Base-by-base conservation (phyloP, 192 early-diverging fungal genomes). In the Cetraspora pellucida region DNA sequence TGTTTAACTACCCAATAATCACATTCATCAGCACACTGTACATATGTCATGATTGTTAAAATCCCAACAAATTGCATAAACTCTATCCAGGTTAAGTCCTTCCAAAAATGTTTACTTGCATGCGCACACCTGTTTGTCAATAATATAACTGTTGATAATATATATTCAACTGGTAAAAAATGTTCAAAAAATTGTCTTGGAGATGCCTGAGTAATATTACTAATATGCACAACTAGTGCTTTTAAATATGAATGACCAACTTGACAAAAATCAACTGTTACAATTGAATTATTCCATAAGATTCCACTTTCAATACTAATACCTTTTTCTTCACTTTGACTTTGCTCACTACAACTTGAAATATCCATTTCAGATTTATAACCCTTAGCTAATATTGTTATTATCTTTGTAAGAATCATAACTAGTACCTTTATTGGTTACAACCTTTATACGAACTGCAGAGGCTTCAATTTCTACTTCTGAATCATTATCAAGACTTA, bases 301-400 rank as follows among this genome's bases (percentile, higher is more conserved):
- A n/a, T n/a, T n/a, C n/a, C n/a, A n/a, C 25, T n/a, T 27, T 59
- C 25, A n/a, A 11, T 27, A 13, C 17, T 59, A n/a, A 7, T 27
- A 8, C 17, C 19, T 13, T 7, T 19, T 13, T 59, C 19, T 23
- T 59, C 25, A 7, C 19, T n/a, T 59, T 59, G 7, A 59, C 19
- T 59, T 59, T 59, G 58, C 19, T 59, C 58, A 59, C 58, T 59
- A 59, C 19, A 7, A 59, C 58, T 59, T 59, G 58, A 59, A 27
- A 59, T 59, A 19, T 59, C 19, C 19, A n/a, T 59, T 59, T 59
- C 25, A 13, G 58, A 19, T 59, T 59, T 59, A 59, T n/a, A 11
- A 23, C 5, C 7, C 19, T 19, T n/a, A 5, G 7, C 19, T 5
- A 19, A n/a, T 59, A 23, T n/a, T n/a, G n/a, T n/a, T n/a, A n/a